Conservation (phyloP, 306 rosid genomes). For the Cicer bijugum region DNA sequence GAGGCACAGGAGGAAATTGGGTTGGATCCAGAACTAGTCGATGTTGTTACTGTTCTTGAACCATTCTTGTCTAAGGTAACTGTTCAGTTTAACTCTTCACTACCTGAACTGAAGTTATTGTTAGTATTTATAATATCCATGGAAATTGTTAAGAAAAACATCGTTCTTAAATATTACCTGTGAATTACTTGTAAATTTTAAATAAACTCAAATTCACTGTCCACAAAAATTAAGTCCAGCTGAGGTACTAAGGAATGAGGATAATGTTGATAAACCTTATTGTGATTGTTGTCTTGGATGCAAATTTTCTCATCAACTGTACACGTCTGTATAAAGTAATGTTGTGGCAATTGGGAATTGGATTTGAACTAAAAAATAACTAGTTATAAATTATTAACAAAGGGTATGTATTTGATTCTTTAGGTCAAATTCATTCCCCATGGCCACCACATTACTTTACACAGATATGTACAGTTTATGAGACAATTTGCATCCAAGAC, state of each 20-base stretch:
- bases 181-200: slow-evolving; percentile 27
- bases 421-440: slow-evolving; percentile 18
- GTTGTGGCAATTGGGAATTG: slow-evolving; percentile 1
- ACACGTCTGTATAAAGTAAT: slow-evolving; percentile 9
- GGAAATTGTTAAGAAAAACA: slow-evolving; percentile 9
- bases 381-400: too few species aligned
- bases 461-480: not conserved
- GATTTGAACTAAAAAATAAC: not conserved
- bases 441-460: slow-evolving; percentile 4
- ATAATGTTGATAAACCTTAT: slow-evolving; percentile 23
- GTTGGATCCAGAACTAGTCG: slow-evolving; percentile 78
- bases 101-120: slow-evolving; percentile 4
- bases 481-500: slow-evolving; percentile 31
- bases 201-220: slow-evolving; percentile 15
- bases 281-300: slow-evolving; percentile 32
- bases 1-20: slow-evolving; percentile 96
- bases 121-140: not conserved
- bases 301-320: slow-evolving; percentile 2
- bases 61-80: slow-evolving; percentile 93
- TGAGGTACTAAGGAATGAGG: slow-evolving; percentile 1
- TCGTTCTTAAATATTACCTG: not conserved
- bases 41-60: slow-evolving; percentile 81
- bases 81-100: not conserved
- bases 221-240: slow-evolving; percentile 14
- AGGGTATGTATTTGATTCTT: not conserved